These are phyloP conservation scores for Botrytis tulipae DNA, from an alignment of 2,329 filamentous ascomycete genomes.

Conservation along the genomic window DNA sequence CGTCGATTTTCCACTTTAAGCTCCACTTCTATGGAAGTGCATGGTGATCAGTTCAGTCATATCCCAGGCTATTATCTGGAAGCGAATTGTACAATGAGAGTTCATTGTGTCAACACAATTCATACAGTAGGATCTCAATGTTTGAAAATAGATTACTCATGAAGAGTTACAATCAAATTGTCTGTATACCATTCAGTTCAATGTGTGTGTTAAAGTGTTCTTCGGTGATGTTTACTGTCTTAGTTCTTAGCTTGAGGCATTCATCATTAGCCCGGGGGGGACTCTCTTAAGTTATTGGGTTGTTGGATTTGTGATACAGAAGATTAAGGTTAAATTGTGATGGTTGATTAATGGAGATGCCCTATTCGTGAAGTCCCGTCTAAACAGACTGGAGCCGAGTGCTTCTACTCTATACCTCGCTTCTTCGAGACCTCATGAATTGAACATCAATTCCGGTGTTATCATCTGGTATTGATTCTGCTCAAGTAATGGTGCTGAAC, in stretches of 20 bases:
- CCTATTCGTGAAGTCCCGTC: neutral
- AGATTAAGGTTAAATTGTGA: neutral
- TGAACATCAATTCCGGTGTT: too few species aligned
- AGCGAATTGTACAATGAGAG: neutral
- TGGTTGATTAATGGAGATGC: neutral
- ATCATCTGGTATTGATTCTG: too few species aligned
- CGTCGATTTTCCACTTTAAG: neutral
- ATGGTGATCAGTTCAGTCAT: neutral
- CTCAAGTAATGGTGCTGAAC: too few species aligned
- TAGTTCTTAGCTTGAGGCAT: neutral
- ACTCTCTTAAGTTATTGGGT: too few species aligned
- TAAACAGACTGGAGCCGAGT: neutral
- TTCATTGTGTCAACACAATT: neutral
- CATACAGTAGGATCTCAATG: neutral
- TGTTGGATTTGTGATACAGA: too few species aligned
- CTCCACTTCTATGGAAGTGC: neutral
- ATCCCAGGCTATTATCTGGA: neutral
- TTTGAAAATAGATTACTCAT: neutral
- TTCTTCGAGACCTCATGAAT: neutral
- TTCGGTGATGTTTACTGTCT: neutral
- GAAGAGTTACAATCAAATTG: neutral
- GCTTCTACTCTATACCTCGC: neutral
- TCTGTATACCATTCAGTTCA: neutral
- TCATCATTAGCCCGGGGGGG: too few species aligned
- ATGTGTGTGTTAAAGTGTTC: neutral